Evolutionary conservation across 2,329 filamentous ascomycete genomes (phyloP).

Genomic region (Penicillium hordei): DNA sequence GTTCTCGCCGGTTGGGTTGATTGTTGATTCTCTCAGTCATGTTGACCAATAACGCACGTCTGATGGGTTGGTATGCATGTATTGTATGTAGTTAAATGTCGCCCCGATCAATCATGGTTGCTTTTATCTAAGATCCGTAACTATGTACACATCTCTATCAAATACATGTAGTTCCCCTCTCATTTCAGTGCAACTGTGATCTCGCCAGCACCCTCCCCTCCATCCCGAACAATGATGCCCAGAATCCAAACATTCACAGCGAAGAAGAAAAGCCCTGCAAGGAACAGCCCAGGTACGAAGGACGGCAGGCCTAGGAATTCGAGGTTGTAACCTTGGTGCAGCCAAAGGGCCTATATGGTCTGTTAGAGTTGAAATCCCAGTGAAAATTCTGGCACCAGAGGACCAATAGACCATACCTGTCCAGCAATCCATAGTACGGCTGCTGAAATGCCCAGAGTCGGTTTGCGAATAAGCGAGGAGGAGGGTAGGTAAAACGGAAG

Average conservation of each 20-base stretch:
- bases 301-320: constrained; percentile 80
- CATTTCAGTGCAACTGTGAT: constrained; percentile 29
- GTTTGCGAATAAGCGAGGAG: constrained; percentile 67
- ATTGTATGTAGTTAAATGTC: neutral
- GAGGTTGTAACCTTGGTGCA: constrained; percentile 71
- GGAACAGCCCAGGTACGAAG: constrained; percentile 82
- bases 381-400: neutral
- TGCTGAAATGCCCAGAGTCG: constrained; percentile 63
- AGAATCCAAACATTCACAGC: constrained; percentile 83
- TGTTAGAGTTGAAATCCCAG: neutral
- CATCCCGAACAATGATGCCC: constrained; percentile 73
- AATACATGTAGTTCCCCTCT: constrained; percentile 8
- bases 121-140: neutral
- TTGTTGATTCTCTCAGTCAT: neutral
- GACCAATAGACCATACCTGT: constrained; percentile 52
- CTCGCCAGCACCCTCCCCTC: constrained; percentile 28
- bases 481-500: constrained; percentile 84
- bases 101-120: neutral
- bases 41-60: neutral
- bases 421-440: constrained; percentile 70
- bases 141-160: neutral
- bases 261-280: constrained; percentile 76
- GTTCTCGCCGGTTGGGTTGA: neutral
- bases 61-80: neutral
- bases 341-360: constrained; percentile 59